phyloP scores from a whole-genome alignment of 2,329 filamentous ascomycete species.

The Pezicula carpinea region DNA sequence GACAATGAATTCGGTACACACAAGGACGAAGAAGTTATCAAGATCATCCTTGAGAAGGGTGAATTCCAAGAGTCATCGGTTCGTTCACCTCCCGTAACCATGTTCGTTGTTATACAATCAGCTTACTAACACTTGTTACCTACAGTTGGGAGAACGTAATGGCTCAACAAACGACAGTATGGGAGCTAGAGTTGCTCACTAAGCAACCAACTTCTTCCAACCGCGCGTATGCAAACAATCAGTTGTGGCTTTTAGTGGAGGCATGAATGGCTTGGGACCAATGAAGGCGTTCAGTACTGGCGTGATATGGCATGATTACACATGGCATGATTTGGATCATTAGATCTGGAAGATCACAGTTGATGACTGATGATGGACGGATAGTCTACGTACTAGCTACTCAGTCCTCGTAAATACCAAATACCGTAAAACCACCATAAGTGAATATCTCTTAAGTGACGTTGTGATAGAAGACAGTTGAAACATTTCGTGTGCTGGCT shows the following conservation, averaged over 20 bases:
- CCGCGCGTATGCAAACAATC: neutral
- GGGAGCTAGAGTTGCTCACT: constrained; percentile 22
- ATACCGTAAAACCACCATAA: neutral
- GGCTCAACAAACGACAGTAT: constrained; percentile 30
- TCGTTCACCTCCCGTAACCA: constrained; percentile 22
- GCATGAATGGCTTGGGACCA: neutral
- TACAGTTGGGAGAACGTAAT: constrained; percentile 28
- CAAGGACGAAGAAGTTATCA: constrained; percentile 75
- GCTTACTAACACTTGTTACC: constrained; percentile 7
- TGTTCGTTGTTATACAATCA: neutral
- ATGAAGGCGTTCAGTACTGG: neutral
- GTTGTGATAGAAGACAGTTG: too few species aligned
- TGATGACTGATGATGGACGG: neutral
- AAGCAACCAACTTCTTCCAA: constrained; percentile 4
- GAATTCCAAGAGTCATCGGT: constrained; percentile 58
- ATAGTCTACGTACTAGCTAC: neutral
- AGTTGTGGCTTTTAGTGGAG: neutral
- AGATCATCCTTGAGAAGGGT: constrained; percentile 75
- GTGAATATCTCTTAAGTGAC: too few species aligned
- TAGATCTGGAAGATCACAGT: neutral
- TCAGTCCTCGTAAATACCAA: constrained; percentile 1
- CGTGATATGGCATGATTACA: constrained; percentile 1
- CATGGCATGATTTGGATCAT: neutral
- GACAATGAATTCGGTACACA: constrained; percentile 84
- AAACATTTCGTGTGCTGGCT: too few species aligned